A percentile compares a stretch with the other conserved stretches of the same genome.
phyloP scores from a whole-genome alignment of 2,329 filamentous ascomycete species.

The Delphinella strobiligena region DNA sequence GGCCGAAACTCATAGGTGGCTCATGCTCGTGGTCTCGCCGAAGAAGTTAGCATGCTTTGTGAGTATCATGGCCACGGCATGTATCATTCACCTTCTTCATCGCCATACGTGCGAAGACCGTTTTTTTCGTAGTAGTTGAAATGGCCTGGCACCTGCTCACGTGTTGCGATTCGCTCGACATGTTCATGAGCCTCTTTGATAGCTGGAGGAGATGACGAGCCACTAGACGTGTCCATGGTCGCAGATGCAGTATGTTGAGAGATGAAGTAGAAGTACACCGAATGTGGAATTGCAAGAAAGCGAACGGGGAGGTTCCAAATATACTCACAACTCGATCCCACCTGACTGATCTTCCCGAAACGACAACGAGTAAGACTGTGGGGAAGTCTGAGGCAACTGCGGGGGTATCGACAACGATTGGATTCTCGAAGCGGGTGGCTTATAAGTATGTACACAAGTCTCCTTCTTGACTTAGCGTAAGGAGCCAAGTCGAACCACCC shows the following conservation, averaged over 20 bases:
- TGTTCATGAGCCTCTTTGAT: slow-evolving; percentile 10
- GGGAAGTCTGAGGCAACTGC: neutral
- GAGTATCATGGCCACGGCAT: neutral
- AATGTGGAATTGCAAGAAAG: no score
- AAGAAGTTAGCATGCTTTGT: no score
- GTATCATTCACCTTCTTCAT: slow-evolving; percentile 23
- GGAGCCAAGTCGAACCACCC: no score
- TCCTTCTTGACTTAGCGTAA: no score
- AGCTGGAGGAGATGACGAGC: neutral
- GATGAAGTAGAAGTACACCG: no score
- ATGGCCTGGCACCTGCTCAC: slow-evolving; percentile 25
- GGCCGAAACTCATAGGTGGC: slow-evolving; percentile 32
- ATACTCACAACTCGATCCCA: neutral
- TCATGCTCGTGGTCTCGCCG: slow-evolving; percentile 26
- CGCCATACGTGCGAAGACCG: slow-evolving; percentile 33
- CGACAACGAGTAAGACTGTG: neutral
- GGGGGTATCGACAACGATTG: neutral
- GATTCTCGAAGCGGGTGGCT: neutral
- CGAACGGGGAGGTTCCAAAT: no score
- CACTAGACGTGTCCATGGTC: neutral
- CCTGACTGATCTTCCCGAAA: neutral
- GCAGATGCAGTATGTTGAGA: neutral
- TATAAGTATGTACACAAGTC: no score
- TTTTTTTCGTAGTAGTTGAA: slow-evolving; percentile 35
- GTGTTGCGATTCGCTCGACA: slow-evolving; percentile 25